Evolutionary conservation across 257 asterid genomes (phyloP).

Genomic region (Rhazya stricta): DNA sequence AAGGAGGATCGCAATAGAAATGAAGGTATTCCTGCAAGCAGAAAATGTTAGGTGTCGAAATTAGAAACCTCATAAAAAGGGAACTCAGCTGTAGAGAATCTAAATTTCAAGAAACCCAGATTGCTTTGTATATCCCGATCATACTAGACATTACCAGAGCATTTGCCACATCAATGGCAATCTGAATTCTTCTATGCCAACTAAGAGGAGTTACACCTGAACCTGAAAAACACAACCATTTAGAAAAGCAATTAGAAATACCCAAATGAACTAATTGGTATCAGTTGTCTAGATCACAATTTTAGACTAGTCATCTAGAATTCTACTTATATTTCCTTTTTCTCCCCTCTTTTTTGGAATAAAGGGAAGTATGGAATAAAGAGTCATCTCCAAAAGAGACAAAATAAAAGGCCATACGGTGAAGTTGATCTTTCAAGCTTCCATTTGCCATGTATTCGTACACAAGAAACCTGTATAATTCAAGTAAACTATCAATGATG

Average conservation of each 20-base stretch:
- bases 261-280: background rate
- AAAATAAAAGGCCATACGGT: constrained; percentile 40
- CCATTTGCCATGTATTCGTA: constrained; percentile 89
- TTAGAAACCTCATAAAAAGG: background rate
- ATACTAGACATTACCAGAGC: constrained; percentile 58
- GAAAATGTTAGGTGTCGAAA: constrained; percentile 14
- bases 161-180: constrained; percentile 90
- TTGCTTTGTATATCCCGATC: background rate
- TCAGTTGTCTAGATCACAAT: background rate
- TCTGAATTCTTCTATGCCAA: constrained; percentile 81
- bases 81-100: background rate
- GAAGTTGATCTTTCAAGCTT: constrained; percentile 93
- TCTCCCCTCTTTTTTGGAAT: background rate
- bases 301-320: background rate
- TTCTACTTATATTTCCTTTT: background rate
- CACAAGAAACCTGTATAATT: constrained; percentile 64
- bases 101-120: background rate
- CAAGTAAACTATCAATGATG: constrained; percentile 5
- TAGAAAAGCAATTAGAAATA: background rate
- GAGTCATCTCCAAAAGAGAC: background rate
- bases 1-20: constrained; percentile 88
- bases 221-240: constrained; percentile 40
- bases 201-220: constrained; percentile 67
- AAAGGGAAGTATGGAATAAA: background rate
- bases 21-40: constrained; percentile 87